Conservation (phyloP, 768 basidiomycete genomes). For the Hortiboletus campestris region DNA sequence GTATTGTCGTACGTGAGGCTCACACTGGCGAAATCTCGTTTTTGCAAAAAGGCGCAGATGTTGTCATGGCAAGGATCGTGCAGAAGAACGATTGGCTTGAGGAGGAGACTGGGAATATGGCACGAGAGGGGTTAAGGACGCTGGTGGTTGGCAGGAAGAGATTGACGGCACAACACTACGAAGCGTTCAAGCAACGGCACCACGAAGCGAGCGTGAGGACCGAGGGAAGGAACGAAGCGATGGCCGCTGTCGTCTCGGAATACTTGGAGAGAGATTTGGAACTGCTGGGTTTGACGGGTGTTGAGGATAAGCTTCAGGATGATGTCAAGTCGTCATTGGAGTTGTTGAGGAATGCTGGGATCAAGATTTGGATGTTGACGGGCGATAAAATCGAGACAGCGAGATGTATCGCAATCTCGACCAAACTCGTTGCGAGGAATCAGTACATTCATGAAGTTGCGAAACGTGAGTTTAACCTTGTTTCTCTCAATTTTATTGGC, state of each 20-base stretch:
- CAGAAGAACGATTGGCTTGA: conserved; percentile 98
- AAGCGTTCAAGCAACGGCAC: conserved; percentile 67
- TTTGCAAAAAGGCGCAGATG: conserved; percentile 96
- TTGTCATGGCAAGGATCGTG: conserved; percentile 95
- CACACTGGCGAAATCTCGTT: conserved; percentile 80
- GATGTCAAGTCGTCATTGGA: conserved; percentile 94
- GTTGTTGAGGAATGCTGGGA: conserved; percentile 88
- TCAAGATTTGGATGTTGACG: conserved; percentile 99
- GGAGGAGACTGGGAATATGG: conserved; percentile 99
- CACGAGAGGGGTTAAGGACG: conserved; percentile 90
- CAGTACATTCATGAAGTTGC: conserved; percentile 98
- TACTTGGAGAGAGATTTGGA: conserved; percentile 88
- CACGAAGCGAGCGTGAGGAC: conserved; percentile 77
- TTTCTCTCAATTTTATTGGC: not conserved
- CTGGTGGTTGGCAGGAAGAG: conserved; percentile 88
- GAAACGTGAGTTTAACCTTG: conserved; percentile 54
- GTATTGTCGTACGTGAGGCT: conserved; percentile 86
- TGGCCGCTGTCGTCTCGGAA: conserved; percentile 69
- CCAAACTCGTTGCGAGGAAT: conserved; percentile 90
- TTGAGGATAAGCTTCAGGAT: conserved; percentile 98
- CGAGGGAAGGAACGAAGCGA: conserved; percentile 80
- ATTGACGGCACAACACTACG: conserved; percentile 65
- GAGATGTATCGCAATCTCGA: conserved; percentile 96
- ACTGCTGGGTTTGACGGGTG: conserved; percentile 92
- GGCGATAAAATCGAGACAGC: conserved; percentile 99